Conservation (phyloP, 768 basidiomycete species). For the Pholiota microspora region DNA sequence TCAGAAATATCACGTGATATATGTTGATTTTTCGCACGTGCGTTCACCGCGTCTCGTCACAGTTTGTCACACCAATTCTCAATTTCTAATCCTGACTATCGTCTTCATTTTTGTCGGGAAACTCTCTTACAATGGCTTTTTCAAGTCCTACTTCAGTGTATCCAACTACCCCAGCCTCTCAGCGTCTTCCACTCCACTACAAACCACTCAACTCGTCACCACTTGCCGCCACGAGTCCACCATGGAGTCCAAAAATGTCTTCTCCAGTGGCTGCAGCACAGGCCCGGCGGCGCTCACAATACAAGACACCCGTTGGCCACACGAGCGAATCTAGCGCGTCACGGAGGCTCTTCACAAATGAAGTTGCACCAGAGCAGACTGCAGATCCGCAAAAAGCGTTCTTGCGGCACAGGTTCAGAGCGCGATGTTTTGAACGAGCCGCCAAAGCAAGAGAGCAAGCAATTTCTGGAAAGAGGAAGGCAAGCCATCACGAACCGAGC, state of each 20-base stretch:
- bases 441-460: slow-evolving; percentile 51
- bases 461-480: slow-evolving; percentile 35
- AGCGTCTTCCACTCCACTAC: slow-evolving; percentile 27
- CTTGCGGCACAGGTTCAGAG: slow-evolving; percentile 58
- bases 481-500: slow-evolving; percentile 34
- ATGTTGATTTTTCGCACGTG: neutral
- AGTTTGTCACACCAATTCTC: neutral
- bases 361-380: neutral
- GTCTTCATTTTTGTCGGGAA: neutral
- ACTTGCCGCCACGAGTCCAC: slow-evolving; percentile 28
- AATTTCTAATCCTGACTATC: too few species aligned
- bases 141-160: slow-evolving; percentile 9
- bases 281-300: slow-evolving; percentile 54
- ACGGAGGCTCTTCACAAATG: neutral
- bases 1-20: too few species aligned
- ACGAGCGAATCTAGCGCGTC: slow-evolving; percentile 5
- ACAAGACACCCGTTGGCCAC: slow-evolving; percentile 34
- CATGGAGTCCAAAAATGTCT: slow-evolving; percentile 30
- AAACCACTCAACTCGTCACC: slow-evolving; percentile 51
- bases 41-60: neutral
- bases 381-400: slow-evolving; percentile 49
- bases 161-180: slow-evolving; percentile 34
- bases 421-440: slow-evolving; percentile 61
- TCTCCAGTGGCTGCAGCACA: slow-evolving; percentile 46
- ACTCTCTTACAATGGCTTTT: neutral